These are phyloP conservation scores for Yamadazyma olivae DNA, from an alignment of 805 yeast species.

Conservation along the genomic window DNA sequence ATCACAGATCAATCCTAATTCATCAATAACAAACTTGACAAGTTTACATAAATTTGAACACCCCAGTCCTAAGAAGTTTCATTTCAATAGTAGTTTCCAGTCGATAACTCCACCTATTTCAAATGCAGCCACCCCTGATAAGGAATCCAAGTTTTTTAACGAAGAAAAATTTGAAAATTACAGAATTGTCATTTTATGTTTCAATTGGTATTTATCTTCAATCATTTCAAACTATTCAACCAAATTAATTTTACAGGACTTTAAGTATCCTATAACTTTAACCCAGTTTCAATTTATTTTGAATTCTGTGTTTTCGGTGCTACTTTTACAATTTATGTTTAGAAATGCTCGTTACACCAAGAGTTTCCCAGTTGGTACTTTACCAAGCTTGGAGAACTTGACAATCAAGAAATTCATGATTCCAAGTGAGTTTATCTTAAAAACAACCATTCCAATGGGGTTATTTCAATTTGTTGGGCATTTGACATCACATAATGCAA, in stretches of 20 bases:
- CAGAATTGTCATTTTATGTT: slow-evolving; percentile 43
- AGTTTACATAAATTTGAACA: slow-evolving; percentile 16
- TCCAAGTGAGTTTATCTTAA: slow-evolving; percentile 52
- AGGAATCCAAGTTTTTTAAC: slow-evolving; percentile 12
- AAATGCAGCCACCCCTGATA: slow-evolving; percentile 27
- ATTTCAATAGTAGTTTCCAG: slow-evolving; percentile 16
- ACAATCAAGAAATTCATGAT: slow-evolving; percentile 40
- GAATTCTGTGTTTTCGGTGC: slow-evolving; percentile 60
- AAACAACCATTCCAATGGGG: slow-evolving; percentile 90
- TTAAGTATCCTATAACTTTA: slow-evolving; percentile 80
- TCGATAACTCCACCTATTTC: slow-evolving; percentile 36
- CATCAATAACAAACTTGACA: slow-evolving; percentile 31
- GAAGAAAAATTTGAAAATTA: background rate
- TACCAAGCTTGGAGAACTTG: slow-evolving; percentile 34
- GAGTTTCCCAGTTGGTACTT: slow-evolving; percentile 45
- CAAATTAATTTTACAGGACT: slow-evolving; percentile 67
- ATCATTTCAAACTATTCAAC: slow-evolving; percentile 81
- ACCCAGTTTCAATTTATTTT: slow-evolving; percentile 84
- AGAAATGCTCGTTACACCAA: slow-evolving; percentile 8
- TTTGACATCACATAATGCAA: slow-evolving; percentile 88
- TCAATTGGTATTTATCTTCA: slow-evolving; percentile 75
- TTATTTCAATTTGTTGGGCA: slow-evolving; percentile 91
- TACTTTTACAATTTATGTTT: slow-evolving; percentile 14
- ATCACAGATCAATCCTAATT: slow-evolving; percentile 30
- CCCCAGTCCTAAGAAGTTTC: slow-evolving; percentile 10